These are phyloP conservation scores for Teunomyces panamensis DNA, from an alignment of 805 yeast genomes.

Conservation along the genomic window DNA sequence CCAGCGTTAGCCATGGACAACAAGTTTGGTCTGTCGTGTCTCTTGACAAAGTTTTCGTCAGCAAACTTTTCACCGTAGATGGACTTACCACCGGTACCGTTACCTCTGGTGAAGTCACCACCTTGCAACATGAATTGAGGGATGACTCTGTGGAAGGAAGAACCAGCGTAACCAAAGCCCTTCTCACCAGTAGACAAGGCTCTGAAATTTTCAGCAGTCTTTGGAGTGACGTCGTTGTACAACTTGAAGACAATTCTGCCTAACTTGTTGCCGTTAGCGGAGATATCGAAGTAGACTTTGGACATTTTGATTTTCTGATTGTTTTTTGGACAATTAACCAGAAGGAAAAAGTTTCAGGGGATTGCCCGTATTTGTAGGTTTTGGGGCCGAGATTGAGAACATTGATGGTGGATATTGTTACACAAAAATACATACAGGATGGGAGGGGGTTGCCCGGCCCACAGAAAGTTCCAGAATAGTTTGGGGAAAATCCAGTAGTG, in stretches of 20 bases:
- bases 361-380: constrained; percentile 3
- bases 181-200: constrained; percentile 69
- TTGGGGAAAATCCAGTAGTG: neutral
- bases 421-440: constrained; percentile 4
- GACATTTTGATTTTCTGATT: constrained; percentile 40
- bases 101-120: constrained; percentile 47
- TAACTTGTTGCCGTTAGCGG: constrained; percentile 64
- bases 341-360: constrained; percentile 1
- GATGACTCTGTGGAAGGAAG: constrained; percentile 47
- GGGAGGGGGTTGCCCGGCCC: neutral
- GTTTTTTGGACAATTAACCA: neutral
- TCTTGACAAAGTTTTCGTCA: constrained; percentile 73
- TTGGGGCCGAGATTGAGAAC: constrained; percentile 4
- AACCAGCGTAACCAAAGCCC: constrained; percentile 44
- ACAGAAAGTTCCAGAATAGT: constrained; percentile 5
- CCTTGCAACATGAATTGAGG: constrained; percentile 50
- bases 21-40: constrained; percentile 76
- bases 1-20: constrained; percentile 98
- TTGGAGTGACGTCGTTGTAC: constrained; percentile 89
- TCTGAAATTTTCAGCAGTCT: constrained; percentile 95
- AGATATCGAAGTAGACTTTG: constrained; percentile 77
- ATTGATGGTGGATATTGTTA: neutral
- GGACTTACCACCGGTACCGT: constrained; percentile 47
- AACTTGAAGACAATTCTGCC: constrained; percentile 87
- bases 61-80: constrained; percentile 69